Evolutionary conservation across 2,329 filamentous ascomycete species (phyloP).

Genomic region (Colletotrichum salicis): DNA sequence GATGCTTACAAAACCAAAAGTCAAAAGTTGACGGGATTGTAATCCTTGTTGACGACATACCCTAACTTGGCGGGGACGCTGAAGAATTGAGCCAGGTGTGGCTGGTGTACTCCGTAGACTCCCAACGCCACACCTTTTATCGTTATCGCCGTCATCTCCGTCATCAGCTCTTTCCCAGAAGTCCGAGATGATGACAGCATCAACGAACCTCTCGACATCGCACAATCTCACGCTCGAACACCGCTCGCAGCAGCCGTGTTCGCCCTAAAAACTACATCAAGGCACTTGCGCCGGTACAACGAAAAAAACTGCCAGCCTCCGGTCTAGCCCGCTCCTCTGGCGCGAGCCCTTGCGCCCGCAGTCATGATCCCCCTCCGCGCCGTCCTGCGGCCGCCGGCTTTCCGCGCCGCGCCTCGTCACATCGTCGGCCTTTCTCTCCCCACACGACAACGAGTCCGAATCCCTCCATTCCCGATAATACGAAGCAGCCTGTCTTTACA

Average conservation of each 20-base stretch:
- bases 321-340: not conserved
- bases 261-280: not conserved
- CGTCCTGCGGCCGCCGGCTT: slow-evolving; percentile 28
- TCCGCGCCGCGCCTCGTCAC: slow-evolving; percentile 13
- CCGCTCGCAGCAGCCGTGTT: not conserved
- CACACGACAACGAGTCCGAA: not conserved
- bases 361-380: slow-evolving; percentile 40
- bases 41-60: not conserved
- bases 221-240: not conserved
- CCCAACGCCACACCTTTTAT: slow-evolving; percentile 13
- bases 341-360: slow-evolving; percentile 8
- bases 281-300: not conserved
- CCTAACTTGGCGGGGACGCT: not conserved
- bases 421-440: slow-evolving; percentile 12
- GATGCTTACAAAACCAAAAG: not conserved
- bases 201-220: not conserved
- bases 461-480: not conserved
- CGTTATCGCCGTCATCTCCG: slow-evolving; percentile 21
- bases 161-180: not conserved
- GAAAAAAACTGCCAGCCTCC: not conserved
- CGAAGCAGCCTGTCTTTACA: not conserved
- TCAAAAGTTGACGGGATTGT: not conserved
- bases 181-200: slow-evolving; percentile 26
- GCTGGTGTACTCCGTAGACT: not conserved
- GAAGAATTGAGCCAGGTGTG: not conserved